Base-by-base conservation (phyloP, 441 rosid genomes). In the Codiaeum variegatum region DNA sequence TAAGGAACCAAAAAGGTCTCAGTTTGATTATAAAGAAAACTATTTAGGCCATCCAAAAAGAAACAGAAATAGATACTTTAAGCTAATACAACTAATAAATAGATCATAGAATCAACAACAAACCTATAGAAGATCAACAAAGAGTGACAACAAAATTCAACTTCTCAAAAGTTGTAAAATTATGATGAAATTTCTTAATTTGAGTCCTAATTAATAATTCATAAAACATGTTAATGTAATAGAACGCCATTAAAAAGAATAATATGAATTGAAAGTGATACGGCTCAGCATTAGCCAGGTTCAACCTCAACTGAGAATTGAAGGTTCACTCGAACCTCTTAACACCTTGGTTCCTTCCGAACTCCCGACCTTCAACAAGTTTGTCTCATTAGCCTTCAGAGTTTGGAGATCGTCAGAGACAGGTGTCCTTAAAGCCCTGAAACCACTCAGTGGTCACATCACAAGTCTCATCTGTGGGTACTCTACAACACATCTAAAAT, bases 301-400 rank as follows among this genome's bases (percentile, higher is more conserved):
- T 56, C 62, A 19, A 29, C 28, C 68, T 19, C 23, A 65, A 66
- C n/a, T 47, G 36, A 40, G 32, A 55, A 23, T 24, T 62, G 76
- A 70, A 56, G n/a, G 31, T 44, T 72, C 28, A 72, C 10, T n/a
- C n/a, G n/a, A n/a, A n/a, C n/a, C n/a, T n/a, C n/a, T n/a, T n/a
- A n/a, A n/a, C n/a, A n/a, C n/a, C n/a, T n/a, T n/a, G n/a, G n/a
- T n/a, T n/a, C n/a, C n/a, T n/a, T n/a, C n/a, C n/a, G n/a, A n/a
- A n/a, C n/a, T n/a, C n/a, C n/a, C n/a, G n/a, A n/a, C n/a, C n/a
- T n/a, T n/a, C n/a, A n/a, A n/a, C n/a, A n/a, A n/a, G n/a, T n/a
- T n/a, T n/a, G n/a, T n/a, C n/a, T n/a, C n/a, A n/a, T n/a, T n/a
- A n/a, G n/a, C n/a, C n/a, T n/a, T n/a, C n/a, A n/a, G n/a, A n/a